Evolutionary conservation across 176 grass and related monocot species (phyloP).

Genomic region (Cenchrus americanus): DNA sequence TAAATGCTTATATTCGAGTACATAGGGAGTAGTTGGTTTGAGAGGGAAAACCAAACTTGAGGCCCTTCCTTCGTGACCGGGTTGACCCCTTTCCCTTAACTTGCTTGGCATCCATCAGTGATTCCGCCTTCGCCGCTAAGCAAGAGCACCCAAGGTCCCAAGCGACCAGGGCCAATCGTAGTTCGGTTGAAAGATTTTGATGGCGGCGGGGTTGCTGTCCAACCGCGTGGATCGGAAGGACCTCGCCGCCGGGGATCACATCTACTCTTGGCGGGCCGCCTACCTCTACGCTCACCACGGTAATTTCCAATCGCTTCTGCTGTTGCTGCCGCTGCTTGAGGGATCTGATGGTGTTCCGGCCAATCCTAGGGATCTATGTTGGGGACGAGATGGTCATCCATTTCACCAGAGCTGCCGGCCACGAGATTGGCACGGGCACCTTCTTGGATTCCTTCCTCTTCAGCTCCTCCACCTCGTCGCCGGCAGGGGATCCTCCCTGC

Average conservation of each 20-base stretch:
- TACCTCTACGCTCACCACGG: conserved; percentile 90
- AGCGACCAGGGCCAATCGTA: too few species aligned
- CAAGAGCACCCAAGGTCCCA: too few species aligned
- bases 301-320: not conserved
- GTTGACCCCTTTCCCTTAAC: too few species aligned
- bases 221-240: conserved; percentile 63
- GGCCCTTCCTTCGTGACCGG: too few species aligned
- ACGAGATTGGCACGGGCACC: conserved; percentile 81
- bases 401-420: conserved; percentile 78
- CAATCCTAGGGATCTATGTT: conserved; percentile 66
- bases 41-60: too few species aligned
- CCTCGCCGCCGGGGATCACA: conserved; percentile 77
- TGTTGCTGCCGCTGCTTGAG: too few species aligned
- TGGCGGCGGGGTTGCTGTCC: conserved; percentile 57
- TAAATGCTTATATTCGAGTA: too few species aligned
- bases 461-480: conserved; percentile 42
- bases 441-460: conserved; percentile 57
- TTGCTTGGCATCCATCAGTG: too few species aligned
- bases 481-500: conserved; percentile 23
- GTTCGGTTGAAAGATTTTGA: not conserved
- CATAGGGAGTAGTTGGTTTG: too few species aligned
- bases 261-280: conserved; percentile 75
- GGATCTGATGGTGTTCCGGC: too few species aligned
- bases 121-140: too few species aligned
- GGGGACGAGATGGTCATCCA: conserved; percentile 82